Evolutionary conservation across 257 asterid genomes (phyloP).

Genomic region (Ilex asprella): DNA sequence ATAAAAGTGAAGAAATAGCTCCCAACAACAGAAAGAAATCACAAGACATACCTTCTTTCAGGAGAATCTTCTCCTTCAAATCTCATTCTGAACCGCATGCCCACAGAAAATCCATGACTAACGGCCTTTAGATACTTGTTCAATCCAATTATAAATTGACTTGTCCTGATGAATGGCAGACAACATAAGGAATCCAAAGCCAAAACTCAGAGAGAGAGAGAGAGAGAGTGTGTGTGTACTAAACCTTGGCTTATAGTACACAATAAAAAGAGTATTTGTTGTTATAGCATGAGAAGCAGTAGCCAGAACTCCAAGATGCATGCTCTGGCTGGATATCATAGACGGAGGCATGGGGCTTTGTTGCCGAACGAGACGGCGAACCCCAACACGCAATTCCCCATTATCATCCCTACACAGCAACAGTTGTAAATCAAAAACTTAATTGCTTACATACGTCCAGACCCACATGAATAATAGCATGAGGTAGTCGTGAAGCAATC

Average conservation of each 20-base stretch:
- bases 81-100: constrained; percentile 80
- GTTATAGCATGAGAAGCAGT: constrained; percentile 77
- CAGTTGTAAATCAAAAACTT: constrained; percentile 1
- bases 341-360: constrained; percentile 64
- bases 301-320: constrained; percentile 90
- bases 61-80: constrained; percentile 89
- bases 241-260: constrained; percentile 80
- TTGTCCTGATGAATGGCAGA: constrained; percentile 38
- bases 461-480: no score
- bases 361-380: constrained; percentile 61
- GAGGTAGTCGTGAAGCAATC: background rate
- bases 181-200: background rate
- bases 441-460: background rate
- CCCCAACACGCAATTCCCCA: constrained; percentile 73
- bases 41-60: constrained; percentile 44
- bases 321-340: constrained; percentile 81
- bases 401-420: constrained; percentile 41
- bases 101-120: constrained; percentile 46
- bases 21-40: background rate
- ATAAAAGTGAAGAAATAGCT: background rate
- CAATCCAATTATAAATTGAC: constrained; percentile 68
- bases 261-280: constrained; percentile 54
- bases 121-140: constrained; percentile 64
- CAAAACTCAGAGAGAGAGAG: background rate
- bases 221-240: background rate